Conservation (phyloP, 2,329 filamentous ascomycete species). For the Diaporthe sp. region DNA sequence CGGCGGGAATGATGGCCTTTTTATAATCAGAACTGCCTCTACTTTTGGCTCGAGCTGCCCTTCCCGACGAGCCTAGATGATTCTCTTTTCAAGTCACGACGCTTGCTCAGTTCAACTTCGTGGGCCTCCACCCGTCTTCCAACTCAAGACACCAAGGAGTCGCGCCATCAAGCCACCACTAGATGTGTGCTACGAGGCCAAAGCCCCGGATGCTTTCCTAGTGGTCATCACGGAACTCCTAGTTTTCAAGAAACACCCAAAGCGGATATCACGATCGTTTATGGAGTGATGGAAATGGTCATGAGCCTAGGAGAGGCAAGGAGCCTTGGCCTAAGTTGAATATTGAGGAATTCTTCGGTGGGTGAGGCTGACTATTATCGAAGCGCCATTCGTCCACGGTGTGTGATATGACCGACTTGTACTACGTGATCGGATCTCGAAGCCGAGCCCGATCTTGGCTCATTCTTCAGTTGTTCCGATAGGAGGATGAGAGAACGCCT, state of each 20-base stretch:
- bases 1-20: background rate
- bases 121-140: background rate
- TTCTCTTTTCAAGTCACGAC: background rate
- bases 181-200: background rate
- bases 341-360: background rate
- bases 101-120: background rate
- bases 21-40: background rate
- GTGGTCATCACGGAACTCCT: too few relatives aligned
- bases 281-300: background rate
- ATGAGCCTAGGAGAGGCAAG: background rate
- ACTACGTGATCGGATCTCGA: background rate
- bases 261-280: background rate
- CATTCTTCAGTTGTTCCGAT: background rate
- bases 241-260: fast-evolving
- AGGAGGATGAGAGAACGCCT: background rate
- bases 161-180: background rate
- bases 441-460: background rate
- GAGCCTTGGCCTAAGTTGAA: background rate
- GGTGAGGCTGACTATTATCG: background rate
- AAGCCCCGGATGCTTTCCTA: too few relatives aligned
- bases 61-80: fast-evolving
- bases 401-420: background rate
- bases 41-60: background rate
- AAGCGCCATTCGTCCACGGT: background rate
- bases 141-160: background rate